phyloP scores from a whole-genome alignment of 768 basidiomycete species.

The Rhodotorula graminis region DNA sequence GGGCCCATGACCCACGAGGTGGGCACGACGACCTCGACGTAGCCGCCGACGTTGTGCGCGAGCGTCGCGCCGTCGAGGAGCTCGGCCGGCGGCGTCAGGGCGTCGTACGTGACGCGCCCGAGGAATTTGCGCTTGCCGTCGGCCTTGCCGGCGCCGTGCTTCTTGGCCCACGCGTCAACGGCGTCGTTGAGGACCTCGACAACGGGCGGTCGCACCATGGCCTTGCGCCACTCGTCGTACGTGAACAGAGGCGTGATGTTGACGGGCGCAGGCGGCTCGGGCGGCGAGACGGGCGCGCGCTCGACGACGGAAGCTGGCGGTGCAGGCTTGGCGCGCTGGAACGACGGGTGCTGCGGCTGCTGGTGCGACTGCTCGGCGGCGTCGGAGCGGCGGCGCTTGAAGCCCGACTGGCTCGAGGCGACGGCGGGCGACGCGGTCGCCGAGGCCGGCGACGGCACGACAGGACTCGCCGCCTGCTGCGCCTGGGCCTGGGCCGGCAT shows the following conservation, averaged over 20 bases:
- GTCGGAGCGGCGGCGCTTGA: background rate
- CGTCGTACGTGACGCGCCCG: constrained; percentile 39
- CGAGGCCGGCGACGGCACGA: background rate
- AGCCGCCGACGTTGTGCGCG: constrained; percentile 30
- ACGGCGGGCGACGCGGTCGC: background rate
- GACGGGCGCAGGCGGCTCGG: background rate
- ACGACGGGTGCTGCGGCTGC: background rate
- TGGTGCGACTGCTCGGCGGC: background rate
- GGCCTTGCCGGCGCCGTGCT: background rate
- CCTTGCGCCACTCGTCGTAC: constrained; percentile 7
- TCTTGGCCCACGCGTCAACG: background rate
- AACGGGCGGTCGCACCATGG: constrained; percentile 20
- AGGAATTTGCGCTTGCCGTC: constrained; percentile 16
- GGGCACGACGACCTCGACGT: constrained; percentile 34
- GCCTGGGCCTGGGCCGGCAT: background rate
- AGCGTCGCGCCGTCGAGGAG: constrained; percentile 38
- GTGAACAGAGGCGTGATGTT: constrained; percentile 21
- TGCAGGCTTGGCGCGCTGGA: background rate
- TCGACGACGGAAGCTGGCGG: no score
- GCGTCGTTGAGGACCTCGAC: constrained; percentile 24
- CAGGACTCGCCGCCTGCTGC: background rate
- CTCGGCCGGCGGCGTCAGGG: constrained; percentile 31
- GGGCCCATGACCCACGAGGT: constrained; percentile 29
- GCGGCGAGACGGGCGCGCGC: background rate
- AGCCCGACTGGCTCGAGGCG: background rate